phyloP scores from a whole-genome alignment of 768 basidiomycete species.

The Podaxis carcinomalis region DNA sequence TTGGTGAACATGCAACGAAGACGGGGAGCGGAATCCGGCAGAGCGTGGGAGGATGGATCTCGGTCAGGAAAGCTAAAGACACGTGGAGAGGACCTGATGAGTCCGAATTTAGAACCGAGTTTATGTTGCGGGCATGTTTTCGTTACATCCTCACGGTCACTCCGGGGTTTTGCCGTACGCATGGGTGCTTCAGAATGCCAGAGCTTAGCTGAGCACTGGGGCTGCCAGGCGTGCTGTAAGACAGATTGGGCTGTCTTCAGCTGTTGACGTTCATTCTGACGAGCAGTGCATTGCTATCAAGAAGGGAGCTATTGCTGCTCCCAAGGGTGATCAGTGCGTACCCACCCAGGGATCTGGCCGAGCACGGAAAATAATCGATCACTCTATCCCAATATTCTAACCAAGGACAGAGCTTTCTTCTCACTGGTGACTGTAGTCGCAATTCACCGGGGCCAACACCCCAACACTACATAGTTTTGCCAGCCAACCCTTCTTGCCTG shows the following conservation, averaged over 20 bases:
- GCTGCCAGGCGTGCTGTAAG: constrained; percentile 8
- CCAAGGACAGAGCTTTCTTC: constrained; percentile 9
- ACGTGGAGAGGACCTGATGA: constrained; percentile 9
- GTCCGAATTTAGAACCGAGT: constrained; percentile 6
- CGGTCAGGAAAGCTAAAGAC: constrained; percentile 3
- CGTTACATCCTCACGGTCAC: constrained; percentile 12
- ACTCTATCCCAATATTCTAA: constrained; percentile 4
- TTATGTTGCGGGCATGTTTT: constrained; percentile 11
- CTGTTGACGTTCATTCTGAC: not conserved
- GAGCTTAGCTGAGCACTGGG: constrained; percentile 12
- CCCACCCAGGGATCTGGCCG: constrained; percentile 5
- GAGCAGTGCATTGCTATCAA: not conserved
- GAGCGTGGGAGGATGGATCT: constrained; percentile 6
- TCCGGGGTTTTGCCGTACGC: constrained; percentile 10
- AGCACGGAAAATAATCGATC: constrained; percentile 12
- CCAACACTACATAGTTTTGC: constrained; percentile 8
- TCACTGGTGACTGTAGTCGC: constrained; percentile 10
- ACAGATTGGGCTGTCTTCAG: not conserved
- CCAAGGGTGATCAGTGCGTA: not conserved
- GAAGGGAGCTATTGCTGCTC: not conserved
- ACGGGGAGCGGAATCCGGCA: not conserved
- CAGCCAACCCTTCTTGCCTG: constrained; percentile 5
- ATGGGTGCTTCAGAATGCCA: constrained; percentile 7
- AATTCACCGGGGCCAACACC: constrained; percentile 3
- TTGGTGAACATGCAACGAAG: not conserved